Base-by-base conservation (phyloP, 129 eudicot genomes). In the Escallonia rubra region DNA sequence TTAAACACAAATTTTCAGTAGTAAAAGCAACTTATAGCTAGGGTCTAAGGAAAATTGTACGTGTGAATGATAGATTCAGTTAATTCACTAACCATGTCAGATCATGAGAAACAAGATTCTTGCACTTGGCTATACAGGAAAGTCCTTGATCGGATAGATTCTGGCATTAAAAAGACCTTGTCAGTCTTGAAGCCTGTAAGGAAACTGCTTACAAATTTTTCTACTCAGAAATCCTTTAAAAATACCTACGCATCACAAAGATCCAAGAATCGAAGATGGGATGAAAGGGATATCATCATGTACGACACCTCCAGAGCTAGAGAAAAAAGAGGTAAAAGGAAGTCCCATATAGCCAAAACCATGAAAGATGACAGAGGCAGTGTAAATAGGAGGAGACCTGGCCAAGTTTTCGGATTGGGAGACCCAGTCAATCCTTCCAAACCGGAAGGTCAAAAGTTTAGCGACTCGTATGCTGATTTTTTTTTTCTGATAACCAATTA, bases 211-310 rank as follows among this genome's bases (percentile, higher is more conserved):
- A 3, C 60, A 47, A 44, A 16, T 63, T 23, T 23, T 23, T 8
- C 45, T 43, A 52, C n/a, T 23, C 55, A 34, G 60, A 5, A 48
- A 69, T 56, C 44, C n/a, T 16, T 8, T 23, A 23, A 34, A 41
- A 43, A 73, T 86, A 93, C 98, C 96, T 93, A 96, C 66, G 96
- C 96, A 78, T 96, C 98, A 80, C 98, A 93, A 59, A 93, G 88
- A 80, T 93, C 98, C 76, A 93, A 89, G 81, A 86, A 86, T 74
- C 75, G 76, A 15, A 93, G 92, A 68, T 82, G 79, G 42, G 49
- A 5, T 76, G 86, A 81, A 65, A 70, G 88, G 8, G 87, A 80
- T 43, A 93, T 57, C 47, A 80, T 84, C 82, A 78, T 82, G 78
- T 93, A 93, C 69, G 81, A 92, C 71, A 13, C 81, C 70, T 89